phyloP scores from a whole-genome alignment of 2,329 filamentous ascomycete genomes.

The Colletotrichum sp. region DNA sequence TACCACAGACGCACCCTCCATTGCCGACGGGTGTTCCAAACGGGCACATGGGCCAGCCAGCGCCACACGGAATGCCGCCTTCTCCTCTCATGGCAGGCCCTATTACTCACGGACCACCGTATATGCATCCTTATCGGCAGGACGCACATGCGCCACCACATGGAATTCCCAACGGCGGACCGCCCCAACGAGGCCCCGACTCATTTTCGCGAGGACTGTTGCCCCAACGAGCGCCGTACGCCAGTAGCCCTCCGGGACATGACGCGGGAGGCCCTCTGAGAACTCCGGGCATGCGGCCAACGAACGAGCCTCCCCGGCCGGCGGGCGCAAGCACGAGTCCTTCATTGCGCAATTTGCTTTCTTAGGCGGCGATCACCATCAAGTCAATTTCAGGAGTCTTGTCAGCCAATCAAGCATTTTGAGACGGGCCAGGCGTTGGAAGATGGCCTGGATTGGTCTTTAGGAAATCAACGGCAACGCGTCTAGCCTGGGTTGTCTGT shows the following conservation, averaged over 20 bases:
- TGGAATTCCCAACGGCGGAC: slow-evolving; percentile 42
- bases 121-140: slow-evolving; percentile 37
- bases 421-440: background rate
- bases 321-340: slow-evolving; percentile 78
- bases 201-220: slow-evolving; percentile 51
- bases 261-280: slow-evolving; percentile 28
- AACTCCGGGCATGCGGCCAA: slow-evolving; percentile 23
- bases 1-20: slow-evolving; percentile 46
- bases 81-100: slow-evolving; percentile 47
- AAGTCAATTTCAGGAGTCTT: background rate
- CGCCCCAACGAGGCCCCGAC: slow-evolving; percentile 47
- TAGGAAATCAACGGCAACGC: background rate
- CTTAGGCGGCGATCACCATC: slow-evolving; percentile 39
- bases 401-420: background rate
- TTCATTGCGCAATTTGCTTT: slow-evolving; percentile 76
- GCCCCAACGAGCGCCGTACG: slow-evolving; percentile 45
- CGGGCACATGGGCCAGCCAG: slow-evolving; percentile 42
- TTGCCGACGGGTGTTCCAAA: slow-evolving; percentile 47
- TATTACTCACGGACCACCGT: slow-evolving; percentile 34
- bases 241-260: slow-evolving; percentile 46
- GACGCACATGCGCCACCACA: slow-evolving; percentile 28
- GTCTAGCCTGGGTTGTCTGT: background rate
- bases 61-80: slow-evolving; percentile 50
- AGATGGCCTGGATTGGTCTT: background rate
- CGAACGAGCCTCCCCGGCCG: slow-evolving; percentile 32